Evolutionary conservation across 371 early-diverging fungal species (phyloP).

Genomic region (Mortierella polycephala): DNA sequence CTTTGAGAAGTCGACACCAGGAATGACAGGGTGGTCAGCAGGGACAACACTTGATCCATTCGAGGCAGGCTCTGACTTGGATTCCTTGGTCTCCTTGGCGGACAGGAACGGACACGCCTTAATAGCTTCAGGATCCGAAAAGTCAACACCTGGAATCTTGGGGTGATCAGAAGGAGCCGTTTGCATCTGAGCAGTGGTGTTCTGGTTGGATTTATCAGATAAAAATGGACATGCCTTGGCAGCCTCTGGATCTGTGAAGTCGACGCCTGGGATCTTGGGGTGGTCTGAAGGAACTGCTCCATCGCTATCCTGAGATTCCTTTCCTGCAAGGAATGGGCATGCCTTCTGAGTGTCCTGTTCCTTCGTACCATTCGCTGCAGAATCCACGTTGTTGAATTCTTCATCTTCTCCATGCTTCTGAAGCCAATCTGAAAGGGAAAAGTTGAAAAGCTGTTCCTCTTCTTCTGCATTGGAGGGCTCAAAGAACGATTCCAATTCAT

Average conservation of each 20-base stretch:
- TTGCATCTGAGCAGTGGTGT: not conserved
- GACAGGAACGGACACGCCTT: conserved; percentile 44
- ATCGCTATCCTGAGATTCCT: too few species aligned
- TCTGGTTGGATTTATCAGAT: conserved; percentile 4
- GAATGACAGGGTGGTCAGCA: conserved; percentile 35
- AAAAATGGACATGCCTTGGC: not conserved
- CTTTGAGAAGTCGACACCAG: conserved; percentile 34
- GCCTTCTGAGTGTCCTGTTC: conserved; percentile 14
- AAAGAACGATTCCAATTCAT: conserved; percentile 22
- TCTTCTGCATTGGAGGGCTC: conserved; percentile 21
- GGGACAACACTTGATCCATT: conserved; percentile 11
- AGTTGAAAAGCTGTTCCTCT: conserved; percentile 16
- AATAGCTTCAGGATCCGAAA: conserved; percentile 32
- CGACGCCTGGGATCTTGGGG: too few species aligned
- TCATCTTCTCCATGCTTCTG: conserved; percentile 16
- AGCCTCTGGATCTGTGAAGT: too few species aligned
- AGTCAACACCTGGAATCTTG: conserved; percentile 25
- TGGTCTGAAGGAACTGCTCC: too few species aligned
- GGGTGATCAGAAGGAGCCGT: conserved; percentile 32
- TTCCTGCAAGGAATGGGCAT: conserved; percentile 9
- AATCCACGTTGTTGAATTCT: conserved; percentile 1
- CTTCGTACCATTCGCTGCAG: not conserved
- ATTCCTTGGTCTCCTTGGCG: conserved; percentile 11
- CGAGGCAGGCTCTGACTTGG: not conserved
- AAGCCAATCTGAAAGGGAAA: conserved; percentile 25